Percentiles rank a stretch among this genome's conserved stretches.
These are phyloP conservation scores for Acanthamoeba healyi DNA, from an alignment of 208 protist species.

Conservation along the genomic window DNA sequence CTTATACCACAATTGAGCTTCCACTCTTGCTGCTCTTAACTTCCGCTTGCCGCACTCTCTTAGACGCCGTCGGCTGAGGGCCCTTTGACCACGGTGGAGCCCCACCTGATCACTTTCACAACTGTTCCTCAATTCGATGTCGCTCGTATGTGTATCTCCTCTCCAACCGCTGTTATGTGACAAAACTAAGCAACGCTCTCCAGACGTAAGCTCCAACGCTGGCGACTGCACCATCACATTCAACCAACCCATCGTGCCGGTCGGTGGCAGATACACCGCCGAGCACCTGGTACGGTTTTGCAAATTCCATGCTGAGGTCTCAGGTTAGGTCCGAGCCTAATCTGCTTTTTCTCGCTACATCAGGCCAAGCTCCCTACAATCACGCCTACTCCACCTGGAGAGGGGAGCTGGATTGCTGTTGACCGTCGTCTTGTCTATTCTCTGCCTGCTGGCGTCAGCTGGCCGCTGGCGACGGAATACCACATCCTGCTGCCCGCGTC, in stretches of 20 bases:
- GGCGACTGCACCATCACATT: background rate
- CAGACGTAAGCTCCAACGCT: background rate
- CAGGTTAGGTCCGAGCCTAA: background rate
- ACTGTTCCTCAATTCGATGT: constrained; percentile 27
- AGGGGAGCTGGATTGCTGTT: constrained; percentile 3
- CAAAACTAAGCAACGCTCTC: background rate
- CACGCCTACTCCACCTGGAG: background rate
- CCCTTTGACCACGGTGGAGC: constrained; percentile 36
- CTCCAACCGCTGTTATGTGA: background rate
- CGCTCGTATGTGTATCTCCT: background rate
- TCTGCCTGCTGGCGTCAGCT: background rate
- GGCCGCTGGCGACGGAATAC: constrained; percentile 36
- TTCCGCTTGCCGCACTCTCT: background rate
- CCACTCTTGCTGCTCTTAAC: too few relatives aligned
- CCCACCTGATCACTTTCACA: background rate
- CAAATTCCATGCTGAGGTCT: too few relatives aligned
- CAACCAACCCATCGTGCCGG: background rate
- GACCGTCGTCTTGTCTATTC: constrained; percentile 5
- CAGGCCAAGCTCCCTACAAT: constrained; percentile 44
- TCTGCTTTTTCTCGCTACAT: background rate
- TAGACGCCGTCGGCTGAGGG: constrained; percentile 59
- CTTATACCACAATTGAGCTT: background rate
- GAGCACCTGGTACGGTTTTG: background rate
- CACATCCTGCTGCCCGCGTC: background rate
- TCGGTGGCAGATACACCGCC: background rate